These are phyloP conservation scores for Silene latifolia DNA, from an alignment of 148 eudicot species.

Conservation along the genomic window DNA sequence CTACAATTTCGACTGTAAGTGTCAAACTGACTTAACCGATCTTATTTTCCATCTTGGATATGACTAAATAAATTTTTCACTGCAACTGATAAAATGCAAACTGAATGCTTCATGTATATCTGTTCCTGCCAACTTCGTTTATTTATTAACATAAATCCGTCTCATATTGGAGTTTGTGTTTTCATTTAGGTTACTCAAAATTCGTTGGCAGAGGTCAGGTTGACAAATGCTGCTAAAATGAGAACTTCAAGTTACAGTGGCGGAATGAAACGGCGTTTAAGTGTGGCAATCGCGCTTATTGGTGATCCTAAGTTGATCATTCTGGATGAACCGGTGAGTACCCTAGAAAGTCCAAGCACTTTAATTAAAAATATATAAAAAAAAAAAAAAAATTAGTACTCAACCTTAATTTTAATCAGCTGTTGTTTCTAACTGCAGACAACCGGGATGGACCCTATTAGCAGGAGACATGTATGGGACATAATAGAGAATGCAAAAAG, in stretches of 20 bases:
- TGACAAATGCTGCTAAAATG: constrained; percentile 64
- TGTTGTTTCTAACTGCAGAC: constrained; percentile 42
- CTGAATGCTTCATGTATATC: too few species aligned
- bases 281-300: constrained; percentile 90
- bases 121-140: too few species aligned
- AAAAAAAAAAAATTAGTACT: not conserved
- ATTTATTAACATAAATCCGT: too few species aligned
- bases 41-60: too few species aligned
- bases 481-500: constrained; percentile 80
- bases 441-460: constrained; percentile 98
- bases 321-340: constrained; percentile 83
- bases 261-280: constrained; percentile 97
- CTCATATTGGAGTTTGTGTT: not conserved
- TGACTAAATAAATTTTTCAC: too few species aligned
- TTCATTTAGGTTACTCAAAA: constrained; percentile 49
- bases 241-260: constrained; percentile 93
- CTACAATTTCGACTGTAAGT: constrained; percentile 49
- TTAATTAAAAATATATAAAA: too few species aligned
- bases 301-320: constrained; percentile 93
- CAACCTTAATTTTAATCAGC: not conserved
- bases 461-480: constrained; percentile 96
- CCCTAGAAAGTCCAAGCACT: not conserved
- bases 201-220: constrained; percentile 70
- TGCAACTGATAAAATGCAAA: too few species aligned
- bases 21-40: not conserved